Conservation (phyloP, 148 eudicot genomes). For the Oxyria digyna region DNA sequence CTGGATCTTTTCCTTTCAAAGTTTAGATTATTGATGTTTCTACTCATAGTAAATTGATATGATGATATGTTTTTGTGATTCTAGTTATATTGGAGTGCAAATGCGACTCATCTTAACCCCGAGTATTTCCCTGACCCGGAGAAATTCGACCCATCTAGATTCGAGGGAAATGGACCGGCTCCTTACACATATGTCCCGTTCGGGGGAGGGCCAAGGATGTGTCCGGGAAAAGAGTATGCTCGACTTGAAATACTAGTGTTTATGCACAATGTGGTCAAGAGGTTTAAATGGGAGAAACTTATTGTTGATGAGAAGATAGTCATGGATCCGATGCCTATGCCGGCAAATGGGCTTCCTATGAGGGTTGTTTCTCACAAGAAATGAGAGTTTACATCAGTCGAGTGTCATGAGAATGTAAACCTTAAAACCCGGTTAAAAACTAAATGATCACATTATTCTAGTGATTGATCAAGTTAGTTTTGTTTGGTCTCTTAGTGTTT, state of each 20-base stretch:
- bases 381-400: background rate
- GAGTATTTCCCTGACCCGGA: slow-evolving; percentile 17
- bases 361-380: background rate
- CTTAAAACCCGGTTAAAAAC: background rate
- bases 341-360: slow-evolving; percentile 9
- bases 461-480: background rate
- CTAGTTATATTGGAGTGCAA: slow-evolving; percentile 19
- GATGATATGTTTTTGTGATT: background rate
- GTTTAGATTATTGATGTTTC: background rate
- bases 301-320: slow-evolving; percentile 5
- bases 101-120: slow-evolving; percentile 15
- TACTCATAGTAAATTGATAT: background rate
- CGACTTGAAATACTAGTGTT: slow-evolving; percentile 2
- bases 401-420: background rate
- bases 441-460: background rate
- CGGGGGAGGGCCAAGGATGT: slow-evolving; percentile 3
- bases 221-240: background rate
- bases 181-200: slow-evolving; percentile 10
- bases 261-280: slow-evolving; percentile 1
- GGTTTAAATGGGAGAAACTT: slow-evolving; percentile 9
- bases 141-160: slow-evolving; percentile 14
- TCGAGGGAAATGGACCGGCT: slow-evolving; percentile 1
- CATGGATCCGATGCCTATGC: slow-evolving; percentile 5
- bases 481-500: background rate
- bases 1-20: background rate